Percentiles rank a stretch among this genome's conserved stretches.
Conservation (phyloP, 2,329 filamentous ascomycete species). For the Fusarium algeriense region DNA sequence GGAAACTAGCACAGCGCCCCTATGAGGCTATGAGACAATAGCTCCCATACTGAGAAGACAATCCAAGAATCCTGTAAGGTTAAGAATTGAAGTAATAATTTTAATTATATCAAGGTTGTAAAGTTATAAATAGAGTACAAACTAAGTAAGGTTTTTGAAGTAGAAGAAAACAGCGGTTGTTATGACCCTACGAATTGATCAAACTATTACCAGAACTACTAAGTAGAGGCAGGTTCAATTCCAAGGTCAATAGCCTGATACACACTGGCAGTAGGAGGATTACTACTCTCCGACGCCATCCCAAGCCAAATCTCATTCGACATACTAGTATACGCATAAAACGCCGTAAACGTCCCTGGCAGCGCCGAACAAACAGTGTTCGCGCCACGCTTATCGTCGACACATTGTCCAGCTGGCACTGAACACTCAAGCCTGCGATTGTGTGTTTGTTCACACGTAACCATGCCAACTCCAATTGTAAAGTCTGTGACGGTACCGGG, state of each 20-base stretch:
- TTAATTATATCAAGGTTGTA: too few relatives aligned
- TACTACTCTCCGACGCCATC: not conserved
- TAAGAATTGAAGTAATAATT: too few relatives aligned
- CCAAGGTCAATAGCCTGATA: not conserved
- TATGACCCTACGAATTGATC: too few relatives aligned
- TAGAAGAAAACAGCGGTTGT: too few relatives aligned
- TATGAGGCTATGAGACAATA: too few relatives aligned
- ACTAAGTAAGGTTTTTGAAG: too few relatives aligned
- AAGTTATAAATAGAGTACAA: too few relatives aligned
- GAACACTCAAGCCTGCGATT: not conserved
- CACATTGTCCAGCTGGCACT: not conserved
- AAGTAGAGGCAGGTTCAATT: not conserved
- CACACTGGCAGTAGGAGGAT: too few relatives aligned
- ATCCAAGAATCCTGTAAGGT: too few relatives aligned
- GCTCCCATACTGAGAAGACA: too few relatives aligned
- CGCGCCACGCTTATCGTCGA: not conserved
- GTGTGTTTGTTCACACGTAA: not conserved
- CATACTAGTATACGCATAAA: not conserved
- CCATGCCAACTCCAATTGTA: not conserved
- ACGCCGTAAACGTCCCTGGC: not conserved
- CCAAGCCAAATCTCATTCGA: not conserved
- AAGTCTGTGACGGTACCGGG: not conserved
- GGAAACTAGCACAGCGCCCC: not conserved
- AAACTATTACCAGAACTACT: too few relatives aligned
- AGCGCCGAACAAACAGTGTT: not conserved